Conservation (phyloP, 23 red algal genomes). For the Pyropia yezoensis region DNA sequence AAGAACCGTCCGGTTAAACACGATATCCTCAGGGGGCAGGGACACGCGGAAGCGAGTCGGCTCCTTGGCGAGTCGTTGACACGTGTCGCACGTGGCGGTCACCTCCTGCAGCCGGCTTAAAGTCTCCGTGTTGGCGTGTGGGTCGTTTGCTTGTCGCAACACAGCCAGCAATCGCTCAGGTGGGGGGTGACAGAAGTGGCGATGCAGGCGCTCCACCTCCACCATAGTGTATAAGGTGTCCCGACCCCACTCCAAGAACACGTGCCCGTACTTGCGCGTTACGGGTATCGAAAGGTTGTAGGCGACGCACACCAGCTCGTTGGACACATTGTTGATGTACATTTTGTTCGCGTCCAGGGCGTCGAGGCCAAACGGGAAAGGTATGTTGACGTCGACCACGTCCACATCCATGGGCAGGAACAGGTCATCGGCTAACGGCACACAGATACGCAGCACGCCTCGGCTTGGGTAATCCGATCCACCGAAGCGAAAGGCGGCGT, state of each 20-base stretch:
- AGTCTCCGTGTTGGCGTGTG: neutral
- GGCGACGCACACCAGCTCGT: no score
- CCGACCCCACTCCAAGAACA: slow-evolving; percentile 13
- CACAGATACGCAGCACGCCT: no score
- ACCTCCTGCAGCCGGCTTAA: slow-evolving; percentile 2
- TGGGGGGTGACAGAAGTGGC: slow-evolving; percentile 14
- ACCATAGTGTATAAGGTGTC: slow-evolving; percentile 5
- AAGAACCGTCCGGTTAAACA: slow-evolving; percentile 5
- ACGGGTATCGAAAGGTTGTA: neutral
- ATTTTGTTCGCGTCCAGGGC: no score
- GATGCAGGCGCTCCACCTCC: slow-evolving; percentile 1
- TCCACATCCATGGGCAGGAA: no score
- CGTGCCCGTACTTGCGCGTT: slow-evolving; percentile 2
- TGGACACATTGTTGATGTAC: no score
- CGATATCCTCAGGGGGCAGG: neutral
- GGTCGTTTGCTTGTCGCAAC: neutral
- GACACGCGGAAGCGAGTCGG: slow-evolving; percentile 14
- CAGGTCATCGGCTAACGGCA: no score
- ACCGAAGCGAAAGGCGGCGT: no score
- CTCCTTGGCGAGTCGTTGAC: slow-evolving; percentile 3
- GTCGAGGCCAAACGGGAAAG: no score
- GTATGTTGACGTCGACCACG: no score
- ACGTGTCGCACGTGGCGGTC: slow-evolving; percentile 9
- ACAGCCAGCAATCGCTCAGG: slow-evolving; percentile 1
- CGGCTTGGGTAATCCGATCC: no score